These are phyloP conservation scores for Rhodotorula kratochvilovae DNA, from an alignment of 768 basidiomycete genomes.

Conservation along the genomic window DNA sequence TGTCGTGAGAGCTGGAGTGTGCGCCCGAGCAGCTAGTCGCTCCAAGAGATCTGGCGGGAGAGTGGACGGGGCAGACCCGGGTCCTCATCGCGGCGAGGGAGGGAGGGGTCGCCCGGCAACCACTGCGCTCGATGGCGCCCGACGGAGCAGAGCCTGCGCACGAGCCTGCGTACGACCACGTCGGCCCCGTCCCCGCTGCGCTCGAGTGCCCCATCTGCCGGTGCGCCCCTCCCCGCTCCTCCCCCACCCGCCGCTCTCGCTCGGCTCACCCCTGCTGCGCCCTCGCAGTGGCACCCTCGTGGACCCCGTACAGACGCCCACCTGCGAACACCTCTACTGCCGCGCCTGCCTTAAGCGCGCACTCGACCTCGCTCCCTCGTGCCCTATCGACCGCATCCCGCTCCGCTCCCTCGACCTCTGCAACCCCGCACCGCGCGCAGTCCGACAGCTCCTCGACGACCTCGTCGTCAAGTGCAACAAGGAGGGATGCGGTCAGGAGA, in stretches of 20 bases:
- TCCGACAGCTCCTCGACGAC: constrained; percentile 7
- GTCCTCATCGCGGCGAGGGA: no score
- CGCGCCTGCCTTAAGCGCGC: constrained; percentile 17
- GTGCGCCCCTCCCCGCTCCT: neutral
- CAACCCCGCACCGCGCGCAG: constrained; percentile 4
- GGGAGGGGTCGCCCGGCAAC: no score
- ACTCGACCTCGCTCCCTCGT: constrained; percentile 4
- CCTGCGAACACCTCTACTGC: constrained; percentile 30
- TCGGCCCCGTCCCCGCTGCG: constrained; percentile 5
- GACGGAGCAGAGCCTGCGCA: no score
- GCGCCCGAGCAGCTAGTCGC: no score
- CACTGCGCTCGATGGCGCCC: no score
- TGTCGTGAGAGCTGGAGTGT: no score
- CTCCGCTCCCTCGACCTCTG: neutral
- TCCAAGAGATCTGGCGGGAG: no score
- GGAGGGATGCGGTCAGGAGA: neutral
- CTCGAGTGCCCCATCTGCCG: neutral
- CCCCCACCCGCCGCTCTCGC: neutral
- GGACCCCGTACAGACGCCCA: constrained; percentile 9
- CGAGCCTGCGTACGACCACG: neutral
- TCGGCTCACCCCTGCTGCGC: neutral
- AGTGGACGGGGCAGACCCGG: no score
- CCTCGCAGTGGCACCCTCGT: constrained; percentile 3
- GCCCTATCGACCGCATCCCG: constrained; percentile 23
- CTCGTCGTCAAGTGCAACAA: neutral